phyloP scores from a whole-genome alignment of 148 eudicot species.

The Nepenthes gracilis region DNA sequence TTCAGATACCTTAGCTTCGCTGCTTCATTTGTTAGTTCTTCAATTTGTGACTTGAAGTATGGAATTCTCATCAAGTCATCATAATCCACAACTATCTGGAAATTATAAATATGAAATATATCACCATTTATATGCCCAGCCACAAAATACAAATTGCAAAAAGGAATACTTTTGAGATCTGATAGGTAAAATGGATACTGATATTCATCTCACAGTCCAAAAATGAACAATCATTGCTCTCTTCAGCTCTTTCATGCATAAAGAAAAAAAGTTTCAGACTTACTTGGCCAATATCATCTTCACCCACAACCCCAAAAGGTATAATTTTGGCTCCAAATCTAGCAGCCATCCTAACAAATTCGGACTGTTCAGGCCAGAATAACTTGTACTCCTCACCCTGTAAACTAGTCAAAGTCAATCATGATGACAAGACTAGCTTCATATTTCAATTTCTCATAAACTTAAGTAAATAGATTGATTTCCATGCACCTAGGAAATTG shows the following conservation, averaged over 20 bases:
- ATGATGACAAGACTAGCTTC: not conserved
- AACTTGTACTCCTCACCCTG: conserved; percentile 74
- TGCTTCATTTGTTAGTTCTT: conserved; percentile 24
- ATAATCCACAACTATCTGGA: conserved; percentile 42
- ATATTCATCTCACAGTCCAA: no score
- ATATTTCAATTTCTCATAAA: not conserved
- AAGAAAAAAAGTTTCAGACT: conserved; percentile 5
- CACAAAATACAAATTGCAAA: not conserved
- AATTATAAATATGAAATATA: not conserved
- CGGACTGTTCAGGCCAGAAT: conserved; percentile 77
- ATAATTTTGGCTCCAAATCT: conserved; percentile 80
- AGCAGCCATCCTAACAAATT: conserved; percentile 77
- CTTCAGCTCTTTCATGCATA: no score
- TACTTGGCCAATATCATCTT: conserved; percentile 67
- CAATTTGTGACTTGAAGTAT: conserved; percentile 24
- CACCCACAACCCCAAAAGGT: conserved; percentile 83
- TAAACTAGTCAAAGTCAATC: not conserved
- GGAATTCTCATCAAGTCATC: conserved; percentile 50
- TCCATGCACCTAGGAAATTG: no score
- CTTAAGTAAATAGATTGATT: no score
- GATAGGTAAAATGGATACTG: not conserved
- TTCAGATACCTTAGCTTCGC: conserved; percentile 36
- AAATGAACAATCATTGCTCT: no score
- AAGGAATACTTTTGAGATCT: not conserved
- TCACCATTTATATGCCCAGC: not conserved